phyloP scores from a whole-genome alignment of 345 rosid genomes.

The Hibiscus trionum region DNA sequence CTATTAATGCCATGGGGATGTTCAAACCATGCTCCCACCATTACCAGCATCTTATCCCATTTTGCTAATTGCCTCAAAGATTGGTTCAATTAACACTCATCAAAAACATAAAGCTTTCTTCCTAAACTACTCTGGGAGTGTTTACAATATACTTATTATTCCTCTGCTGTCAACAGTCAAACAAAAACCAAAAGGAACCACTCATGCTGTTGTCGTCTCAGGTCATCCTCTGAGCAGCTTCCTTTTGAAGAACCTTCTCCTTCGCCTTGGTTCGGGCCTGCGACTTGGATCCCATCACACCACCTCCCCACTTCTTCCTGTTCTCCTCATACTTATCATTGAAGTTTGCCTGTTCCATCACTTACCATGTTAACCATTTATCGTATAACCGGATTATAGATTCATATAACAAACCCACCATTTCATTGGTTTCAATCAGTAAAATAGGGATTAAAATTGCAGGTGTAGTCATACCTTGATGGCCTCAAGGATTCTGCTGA shows the following conservation, averaged over 20 bases:
- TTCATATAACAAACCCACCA: no score
- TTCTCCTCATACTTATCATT: not conserved
- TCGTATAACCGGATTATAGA: no score
- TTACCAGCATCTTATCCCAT: no score
- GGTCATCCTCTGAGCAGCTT: not conserved
- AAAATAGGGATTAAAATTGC: not conserved
- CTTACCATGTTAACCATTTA: no score
- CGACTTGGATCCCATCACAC: not conserved
- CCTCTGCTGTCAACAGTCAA: not conserved
- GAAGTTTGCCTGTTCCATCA: not conserved
- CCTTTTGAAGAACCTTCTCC: not conserved
- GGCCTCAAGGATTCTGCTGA: no score
- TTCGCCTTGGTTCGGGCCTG: not conserved
- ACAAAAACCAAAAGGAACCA: not conserved
- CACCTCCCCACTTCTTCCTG: not conserved
- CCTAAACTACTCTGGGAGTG: not conserved
- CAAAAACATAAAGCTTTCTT: no score
- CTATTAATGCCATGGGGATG: slow-evolving; percentile 13
- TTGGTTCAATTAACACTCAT: no score
- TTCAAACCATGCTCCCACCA: no score
- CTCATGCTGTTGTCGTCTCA: not conserved
- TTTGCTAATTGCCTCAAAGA: no score
- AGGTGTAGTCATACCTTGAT: not conserved
- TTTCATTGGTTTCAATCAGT: no score
- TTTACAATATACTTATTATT: not conserved